These are phyloP conservation scores for Sporothrix euskadiensis DNA, from an alignment of 2,329 filamentous ascomycete genomes.

Conservation along the genomic window DNA sequence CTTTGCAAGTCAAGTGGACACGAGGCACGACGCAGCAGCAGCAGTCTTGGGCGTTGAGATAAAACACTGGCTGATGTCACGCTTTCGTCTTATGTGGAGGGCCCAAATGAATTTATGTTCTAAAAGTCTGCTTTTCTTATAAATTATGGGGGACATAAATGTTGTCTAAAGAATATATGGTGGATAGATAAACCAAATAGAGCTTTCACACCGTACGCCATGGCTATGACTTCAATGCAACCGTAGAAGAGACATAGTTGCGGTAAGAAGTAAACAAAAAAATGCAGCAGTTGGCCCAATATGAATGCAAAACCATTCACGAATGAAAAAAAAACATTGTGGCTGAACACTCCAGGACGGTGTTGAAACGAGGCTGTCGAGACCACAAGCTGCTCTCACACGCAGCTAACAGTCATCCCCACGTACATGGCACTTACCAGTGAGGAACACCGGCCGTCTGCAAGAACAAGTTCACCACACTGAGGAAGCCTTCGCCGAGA, in stretches of 20 bases:
- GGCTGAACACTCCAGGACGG: neutral
- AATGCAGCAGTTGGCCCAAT: conserved; percentile 14
- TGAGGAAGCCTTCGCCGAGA: conserved; percentile 85
- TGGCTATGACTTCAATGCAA: neutral
- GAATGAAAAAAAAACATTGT: neutral
- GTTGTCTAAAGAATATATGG: neutral
- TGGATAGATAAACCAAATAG: neutral
- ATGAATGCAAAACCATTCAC: neutral
- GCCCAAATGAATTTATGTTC: neutral
- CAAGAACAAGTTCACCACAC: conserved; percentile 83
- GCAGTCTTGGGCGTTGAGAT: conserved; percentile 49
- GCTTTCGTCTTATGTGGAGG: neutral
- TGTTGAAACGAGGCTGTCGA: neutral
- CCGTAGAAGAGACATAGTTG: neutral
- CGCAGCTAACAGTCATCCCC: neutral
- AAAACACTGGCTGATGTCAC: too few relatives aligned
- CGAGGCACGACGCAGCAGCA: conserved; percentile 42
- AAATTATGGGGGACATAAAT: neutral
- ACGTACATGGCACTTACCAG: neutral
- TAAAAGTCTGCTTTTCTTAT: neutral
- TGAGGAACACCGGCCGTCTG: conserved; percentile 59
- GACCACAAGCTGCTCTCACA: neutral
- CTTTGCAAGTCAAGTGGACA: conserved; percentile 65
- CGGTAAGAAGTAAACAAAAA: neutral
- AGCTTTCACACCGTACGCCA: neutral